Base-by-base conservation (phyloP, 345 rosid genomes). In the Populus euphratica region DNA sequence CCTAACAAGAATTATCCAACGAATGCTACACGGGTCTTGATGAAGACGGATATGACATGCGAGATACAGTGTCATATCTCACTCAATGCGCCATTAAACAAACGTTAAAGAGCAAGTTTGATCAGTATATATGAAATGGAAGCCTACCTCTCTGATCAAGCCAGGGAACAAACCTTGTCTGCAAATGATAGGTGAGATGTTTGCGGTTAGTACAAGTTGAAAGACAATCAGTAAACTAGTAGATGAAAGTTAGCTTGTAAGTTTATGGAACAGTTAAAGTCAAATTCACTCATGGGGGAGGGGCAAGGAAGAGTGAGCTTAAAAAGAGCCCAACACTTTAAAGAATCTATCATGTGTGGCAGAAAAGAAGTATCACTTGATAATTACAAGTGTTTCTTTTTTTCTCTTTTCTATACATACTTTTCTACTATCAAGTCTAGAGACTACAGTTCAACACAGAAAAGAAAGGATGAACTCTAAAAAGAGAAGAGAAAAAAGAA, bases 161-260 rank as follows among this genome's bases (percentile, higher is more conserved):
- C 75, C 39, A n/a, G 6, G 33, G 81, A 77, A 69, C 84, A 81
- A 13, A 81, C 74, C 73, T 81, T 81, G 56, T 81, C 84, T 81
- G 84, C 78, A 69, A 36, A 72, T 23, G 39, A 49, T 62, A 21
- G 20, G 23, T 2, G n/a, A 20, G 5, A 52, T 0, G 59, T 52
- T 52, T 20, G n/a, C 23, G 20, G 63, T 65, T 78, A 54, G 35
- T 4, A 13, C 9, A 6, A 2, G n/a, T 52, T 52, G 9, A 17
- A 18, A 18, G 23, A 41, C 12, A 41, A 41, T 41, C 44, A 41
- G 59, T 52, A 20, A 18, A 52, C 59, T 63, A 31, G 67, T 12
- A 62, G 31, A n/a, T 29, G 18, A 50, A 18, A 50, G 9, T n/a
- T 50, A 50, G 56, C n/a, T 6, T 50, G n/a, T 5, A 50, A 18